Percentiles rank a stretch among this genome's conserved stretches.
These are phyloP conservation scores for Cyamopsis tetragonoloba DNA, from an alignment of 306 rosid genomes.

Conservation along the genomic window DNA sequence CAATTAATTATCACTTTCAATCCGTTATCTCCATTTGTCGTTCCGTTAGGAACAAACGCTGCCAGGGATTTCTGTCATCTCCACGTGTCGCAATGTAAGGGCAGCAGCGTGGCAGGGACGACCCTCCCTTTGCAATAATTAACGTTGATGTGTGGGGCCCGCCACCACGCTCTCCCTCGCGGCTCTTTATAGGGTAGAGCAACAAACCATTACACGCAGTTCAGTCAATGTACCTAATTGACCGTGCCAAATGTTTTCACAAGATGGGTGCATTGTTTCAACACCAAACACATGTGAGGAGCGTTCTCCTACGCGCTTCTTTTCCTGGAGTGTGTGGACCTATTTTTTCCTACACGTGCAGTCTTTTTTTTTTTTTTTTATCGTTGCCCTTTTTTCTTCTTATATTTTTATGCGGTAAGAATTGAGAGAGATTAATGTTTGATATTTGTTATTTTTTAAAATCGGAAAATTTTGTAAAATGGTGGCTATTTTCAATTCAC, in stretches of 20 bases:
- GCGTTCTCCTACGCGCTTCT: conserved; percentile 24
- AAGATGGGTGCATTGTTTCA: background rate
- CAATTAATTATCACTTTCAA: background rate
- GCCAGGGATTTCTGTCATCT: background rate
- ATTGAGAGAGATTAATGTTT: no score
- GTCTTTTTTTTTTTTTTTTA: background rate
- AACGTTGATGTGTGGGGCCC: conserved; percentile 34
- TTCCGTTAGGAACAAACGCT: conserved; percentile 18
- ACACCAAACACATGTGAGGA: conserved; percentile 27
- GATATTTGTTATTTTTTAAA: no score
- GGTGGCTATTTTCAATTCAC: no score
- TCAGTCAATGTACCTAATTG: conserved; percentile 57
- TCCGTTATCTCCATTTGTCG: background rate
- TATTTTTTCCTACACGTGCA: conserved; percentile 23
- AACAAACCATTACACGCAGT: background rate
- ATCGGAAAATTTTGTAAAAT: background rate
- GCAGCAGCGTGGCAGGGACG: conserved; percentile 9
- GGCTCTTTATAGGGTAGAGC: conserved; percentile 10
- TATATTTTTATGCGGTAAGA: background rate
- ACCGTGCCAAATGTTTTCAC: conserved; percentile 38
- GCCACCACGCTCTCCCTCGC: conserved; percentile 26
- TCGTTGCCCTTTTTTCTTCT: background rate
- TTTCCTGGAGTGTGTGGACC: background rate
- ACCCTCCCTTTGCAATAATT: conserved; percentile 3
- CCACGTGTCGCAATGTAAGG: conserved; percentile 6